Evolutionary conservation across 1,139 yeast species (phyloP).

Genomic region (Debaryomycetaceae sp.): DNA sequence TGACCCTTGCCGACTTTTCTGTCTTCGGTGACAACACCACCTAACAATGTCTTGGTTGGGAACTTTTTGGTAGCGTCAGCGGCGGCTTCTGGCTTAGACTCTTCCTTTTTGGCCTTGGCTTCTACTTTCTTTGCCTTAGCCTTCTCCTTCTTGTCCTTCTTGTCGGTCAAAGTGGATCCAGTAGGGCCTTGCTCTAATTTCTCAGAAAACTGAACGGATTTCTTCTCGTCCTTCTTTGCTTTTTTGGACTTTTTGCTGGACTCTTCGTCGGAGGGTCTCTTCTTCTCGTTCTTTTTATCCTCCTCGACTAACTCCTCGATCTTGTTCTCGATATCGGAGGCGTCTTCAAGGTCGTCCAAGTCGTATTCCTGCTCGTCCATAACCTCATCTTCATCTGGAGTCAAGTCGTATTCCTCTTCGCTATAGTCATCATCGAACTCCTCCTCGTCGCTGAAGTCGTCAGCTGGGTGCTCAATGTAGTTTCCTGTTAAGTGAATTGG

Average conservation of each 20-base stretch:
- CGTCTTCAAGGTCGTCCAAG: conserved; percentile 63
- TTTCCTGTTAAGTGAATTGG: conserved; percentile 92
- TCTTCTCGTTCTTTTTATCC: conserved; percentile 38
- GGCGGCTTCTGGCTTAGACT: conserved; percentile 17
- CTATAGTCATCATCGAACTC: conserved; percentile 48
- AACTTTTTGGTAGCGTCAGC: conserved; percentile 35
- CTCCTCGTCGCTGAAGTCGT: conserved; percentile 56
- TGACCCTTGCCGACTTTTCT: conserved; percentile 86
- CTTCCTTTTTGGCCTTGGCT: conserved; percentile 16
- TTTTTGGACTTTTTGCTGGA: conserved; percentile 39
- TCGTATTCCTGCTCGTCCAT: conserved; percentile 73
- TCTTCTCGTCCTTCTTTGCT: conserved; percentile 48
- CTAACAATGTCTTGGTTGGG: conserved; percentile 77
- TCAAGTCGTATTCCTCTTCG: conserved; percentile 45
- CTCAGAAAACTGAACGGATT: conserved; percentile 83
- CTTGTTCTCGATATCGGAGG: conserved; percentile 52
- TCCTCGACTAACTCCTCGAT: conserved; percentile 62
- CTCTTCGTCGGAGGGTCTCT: conserved; percentile 26
- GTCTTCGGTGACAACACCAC: conserved; percentile 93
- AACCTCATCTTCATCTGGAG: conserved; percentile 91
- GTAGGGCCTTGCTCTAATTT: conserved; percentile 94
- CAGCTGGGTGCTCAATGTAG: conserved; percentile 92
- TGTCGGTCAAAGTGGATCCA: conserved; percentile 41
- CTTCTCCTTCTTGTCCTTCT: conserved; percentile 20
- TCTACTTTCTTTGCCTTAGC: conserved; percentile 16